phyloP scores from a whole-genome alignment of 495 filamentous ascomycete genomes.

The Glarea lozoyensis region DNA sequence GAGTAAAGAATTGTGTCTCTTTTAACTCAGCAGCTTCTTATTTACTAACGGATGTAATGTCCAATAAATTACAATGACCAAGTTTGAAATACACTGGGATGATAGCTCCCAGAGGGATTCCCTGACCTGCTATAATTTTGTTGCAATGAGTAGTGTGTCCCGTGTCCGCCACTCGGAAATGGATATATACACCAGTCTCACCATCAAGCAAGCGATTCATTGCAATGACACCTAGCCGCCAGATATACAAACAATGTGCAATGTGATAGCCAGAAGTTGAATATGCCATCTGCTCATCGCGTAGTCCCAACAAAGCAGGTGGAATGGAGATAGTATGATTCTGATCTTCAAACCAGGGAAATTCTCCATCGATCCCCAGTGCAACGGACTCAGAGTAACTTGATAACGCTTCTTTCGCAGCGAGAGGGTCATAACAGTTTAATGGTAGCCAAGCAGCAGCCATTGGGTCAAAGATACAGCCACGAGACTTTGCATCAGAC shows the following conservation, averaged over 20 bases:
- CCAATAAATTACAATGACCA: not conserved
- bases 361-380: not conserved
- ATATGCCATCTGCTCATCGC: not conserved
- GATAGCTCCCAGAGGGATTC: not conserved
- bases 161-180: not conserved
- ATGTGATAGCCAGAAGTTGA: not conserved
- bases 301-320: not conserved
- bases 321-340: not conserved
- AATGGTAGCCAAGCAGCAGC: not conserved
- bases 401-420: not conserved
- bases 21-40: too few species aligned
- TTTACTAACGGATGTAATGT: too few species aligned
- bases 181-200: not conserved
- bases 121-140: not conserved
- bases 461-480: not conserved
- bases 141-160: not conserved
- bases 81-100: not conserved
- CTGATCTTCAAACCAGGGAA: not conserved
- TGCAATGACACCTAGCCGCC: not conserved
- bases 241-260: not conserved
- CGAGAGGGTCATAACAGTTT: not conserved
- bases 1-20: too few species aligned
- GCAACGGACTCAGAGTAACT: not conserved
- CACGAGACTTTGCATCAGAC: not conserved
- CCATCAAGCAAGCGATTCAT: not conserved